Evolutionary conservation across 2,329 filamentous ascomycete genomes (phyloP), one percentile per base, ranked within the genome.

Genomic region (Didymella sp.): DNA sequence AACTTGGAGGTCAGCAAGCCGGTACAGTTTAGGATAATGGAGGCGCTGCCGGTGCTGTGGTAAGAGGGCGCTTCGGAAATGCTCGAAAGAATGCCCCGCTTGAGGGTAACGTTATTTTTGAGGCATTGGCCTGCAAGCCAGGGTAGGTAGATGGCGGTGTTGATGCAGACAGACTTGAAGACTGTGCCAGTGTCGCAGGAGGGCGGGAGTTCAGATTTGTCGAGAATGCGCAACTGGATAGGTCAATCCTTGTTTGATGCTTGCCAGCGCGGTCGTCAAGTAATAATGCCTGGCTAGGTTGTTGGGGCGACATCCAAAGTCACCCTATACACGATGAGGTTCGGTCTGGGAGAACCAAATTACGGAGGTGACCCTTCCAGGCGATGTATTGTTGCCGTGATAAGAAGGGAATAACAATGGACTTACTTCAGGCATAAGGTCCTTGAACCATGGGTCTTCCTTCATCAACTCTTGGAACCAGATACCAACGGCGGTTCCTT

Each of bases 91-190:
- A 78, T 72, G 38, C 75, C 78, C 27, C 80, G 72, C 31, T 75
- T 77, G 58, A 82, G 79, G 1, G 86, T 80, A 6, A 90, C 89
- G 25, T 91, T 90, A 54, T 87, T 85, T 66, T 86, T 87, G 25
- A 90, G 82, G 73, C 91, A 96, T 77, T 95, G 88, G 0, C 90
- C 89, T 0, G 90, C 80, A 0, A 98, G 87, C 86, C 90, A 97
- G 4, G 91, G 87, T 2, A 97, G 85, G 77, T 97, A 98, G 56
- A 97, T 78, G 38, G 90, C 86, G 0, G 91, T 91, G 78, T 98
- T 97, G 74, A 97, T 94, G 78, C 93, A 97, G 37, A 96, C 88
- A 1, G 90, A 94, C 7, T 86, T 91, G 75, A 95, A 96, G 52
- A 84, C 81, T 47, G 86, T 90, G 22, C 87, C 92, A 11, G 88